phyloP scores from a whole-genome alignment of 129 eudicot species.

The Logfia minima region DNA sequence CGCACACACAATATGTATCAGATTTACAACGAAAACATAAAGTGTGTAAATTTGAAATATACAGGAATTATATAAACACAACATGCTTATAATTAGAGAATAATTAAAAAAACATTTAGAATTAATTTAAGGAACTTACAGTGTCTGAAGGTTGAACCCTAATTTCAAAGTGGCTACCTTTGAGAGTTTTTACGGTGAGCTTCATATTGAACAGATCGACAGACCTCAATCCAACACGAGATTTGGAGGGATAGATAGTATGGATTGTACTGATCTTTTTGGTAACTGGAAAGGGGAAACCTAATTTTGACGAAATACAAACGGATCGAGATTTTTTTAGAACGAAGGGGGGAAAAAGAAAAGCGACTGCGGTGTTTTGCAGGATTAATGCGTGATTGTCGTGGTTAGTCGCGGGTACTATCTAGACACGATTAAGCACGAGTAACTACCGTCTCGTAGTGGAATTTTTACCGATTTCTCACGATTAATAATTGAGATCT shows the following conservation, averaged over 20 bases:
- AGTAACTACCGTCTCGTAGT: too few relatives aligned
- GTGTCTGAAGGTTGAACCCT: constrained; percentile 87
- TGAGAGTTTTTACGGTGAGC: constrained; percentile 95
- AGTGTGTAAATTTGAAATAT: neutral
- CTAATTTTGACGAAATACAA: constrained; percentile 20
- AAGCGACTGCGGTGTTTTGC: constrained; percentile 8
- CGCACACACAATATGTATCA: neutral
- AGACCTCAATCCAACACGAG: neutral
- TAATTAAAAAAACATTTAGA: constrained; percentile 2
- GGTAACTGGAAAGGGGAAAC: constrained; percentile 18
- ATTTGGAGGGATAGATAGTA: neutral
- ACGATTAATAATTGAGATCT: too few relatives aligned
- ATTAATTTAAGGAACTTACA: constrained; percentile 45
- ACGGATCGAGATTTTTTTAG: constrained; percentile 26
- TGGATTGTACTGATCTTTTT: constrained; percentile 1
- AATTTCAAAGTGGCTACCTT: constrained; percentile 96
- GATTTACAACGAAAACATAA: constrained; percentile 18
- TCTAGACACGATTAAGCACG: too few relatives aligned
- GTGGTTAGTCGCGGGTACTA: too few relatives aligned
- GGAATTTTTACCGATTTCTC: too few relatives aligned
- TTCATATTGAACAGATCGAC: constrained; percentile 52
- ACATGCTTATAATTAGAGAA: neutral
- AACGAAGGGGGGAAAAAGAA: neutral
- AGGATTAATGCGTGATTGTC: neutral
- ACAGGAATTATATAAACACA: constrained; percentile 6